A percentile compares a stretch with the other conserved stretches of the same genome.
phyloP scores from a whole-genome alignment of 2,329 filamentous ascomycete species.

The Trichophyton schoenleinii region DNA sequence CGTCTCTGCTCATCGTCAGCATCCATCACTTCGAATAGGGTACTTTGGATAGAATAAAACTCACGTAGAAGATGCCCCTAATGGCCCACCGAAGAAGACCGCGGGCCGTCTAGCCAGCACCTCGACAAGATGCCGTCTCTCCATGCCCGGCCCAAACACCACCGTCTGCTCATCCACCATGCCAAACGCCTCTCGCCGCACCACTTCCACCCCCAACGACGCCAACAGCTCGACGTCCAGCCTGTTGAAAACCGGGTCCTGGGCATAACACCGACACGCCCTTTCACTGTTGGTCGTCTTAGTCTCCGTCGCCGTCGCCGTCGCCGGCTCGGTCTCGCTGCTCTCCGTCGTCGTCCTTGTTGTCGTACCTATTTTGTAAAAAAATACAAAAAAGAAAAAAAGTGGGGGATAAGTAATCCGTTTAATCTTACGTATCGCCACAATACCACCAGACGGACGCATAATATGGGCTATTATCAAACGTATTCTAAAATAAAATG shows the following conservation, averaged over 20 bases:
- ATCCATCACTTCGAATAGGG: neutral
- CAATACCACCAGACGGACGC: neutral
- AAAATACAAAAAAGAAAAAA: too few species aligned
- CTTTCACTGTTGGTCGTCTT: slow-evolving; percentile 24
- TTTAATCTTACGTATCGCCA: neutral
- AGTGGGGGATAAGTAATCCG: neutral
- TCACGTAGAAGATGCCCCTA: slow-evolving; percentile 16
- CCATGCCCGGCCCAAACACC: slow-evolving; percentile 49
- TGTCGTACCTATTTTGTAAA: too few species aligned
- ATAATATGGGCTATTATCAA: neutral
- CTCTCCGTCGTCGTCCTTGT: too few species aligned
- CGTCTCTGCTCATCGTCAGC: too few species aligned
- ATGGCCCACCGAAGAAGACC: slow-evolving; percentile 45
- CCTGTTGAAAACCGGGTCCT: slow-evolving; percentile 41
- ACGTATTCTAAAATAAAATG: too few species aligned
- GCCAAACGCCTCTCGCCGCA: slow-evolving; percentile 39
- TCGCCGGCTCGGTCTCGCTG: too few species aligned
- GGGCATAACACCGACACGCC: slow-evolving; percentile 36
- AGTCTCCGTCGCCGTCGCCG: too few species aligned
- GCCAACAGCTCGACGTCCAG: slow-evolving; percentile 29
- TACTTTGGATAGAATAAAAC: neutral
- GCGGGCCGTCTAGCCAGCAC: slow-evolving; percentile 40
- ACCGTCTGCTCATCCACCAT: slow-evolving; percentile 39
- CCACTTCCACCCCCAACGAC: slow-evolving; percentile 25
- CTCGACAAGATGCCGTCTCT: slow-evolving; percentile 39